These are phyloP conservation scores for Metschnikowia baotianmanensis DNA, from an alignment of 805 yeast species.

Conservation along the genomic window DNA sequence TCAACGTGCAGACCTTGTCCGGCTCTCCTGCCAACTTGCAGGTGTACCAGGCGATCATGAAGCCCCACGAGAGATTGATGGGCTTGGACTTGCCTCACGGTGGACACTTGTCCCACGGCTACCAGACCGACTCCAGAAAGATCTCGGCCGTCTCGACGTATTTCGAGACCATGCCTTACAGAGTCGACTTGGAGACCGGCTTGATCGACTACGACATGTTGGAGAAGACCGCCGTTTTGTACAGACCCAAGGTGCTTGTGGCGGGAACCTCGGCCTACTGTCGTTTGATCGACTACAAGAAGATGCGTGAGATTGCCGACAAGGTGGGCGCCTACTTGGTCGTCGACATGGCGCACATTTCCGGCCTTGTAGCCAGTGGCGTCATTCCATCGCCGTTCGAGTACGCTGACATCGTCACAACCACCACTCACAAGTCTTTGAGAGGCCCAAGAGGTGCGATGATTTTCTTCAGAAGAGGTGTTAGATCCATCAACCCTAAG, in stretches of 20 bases:
- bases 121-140: constrained; percentile 90
- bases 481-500: constrained; percentile 75
- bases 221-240: constrained; percentile 84
- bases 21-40: constrained; percentile 98
- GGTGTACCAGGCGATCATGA: constrained; percentile 92
- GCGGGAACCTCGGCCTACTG: constrained; percentile 99
- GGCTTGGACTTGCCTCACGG: constrained; percentile 98
- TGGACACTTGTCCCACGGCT: constrained; percentile 98
- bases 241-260: constrained; percentile 93
- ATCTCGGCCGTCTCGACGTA: constrained; percentile 95
- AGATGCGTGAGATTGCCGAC: constrained; percentile 96
- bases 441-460: constrained; percentile 99
- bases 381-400: constrained; percentile 96
- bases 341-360: constrained; percentile 98
- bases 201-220: constrained; percentile 93
- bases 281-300: constrained; percentile 92
- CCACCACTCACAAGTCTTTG: constrained; percentile 97
- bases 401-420: constrained; percentile 95
- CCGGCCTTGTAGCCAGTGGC: constrained; percentile 94
- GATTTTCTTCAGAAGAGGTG: constrained; percentile 98
- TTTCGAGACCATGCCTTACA: constrained; percentile 98
- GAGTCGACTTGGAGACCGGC: constrained; percentile 89
- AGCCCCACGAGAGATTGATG: constrained; percentile 95
- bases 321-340: constrained; percentile 95
- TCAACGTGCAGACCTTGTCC: constrained; percentile 92